Conservation (phyloP, 2,329 filamentous ascomycete species). For the Aureobasidium subglaciale region DNA sequence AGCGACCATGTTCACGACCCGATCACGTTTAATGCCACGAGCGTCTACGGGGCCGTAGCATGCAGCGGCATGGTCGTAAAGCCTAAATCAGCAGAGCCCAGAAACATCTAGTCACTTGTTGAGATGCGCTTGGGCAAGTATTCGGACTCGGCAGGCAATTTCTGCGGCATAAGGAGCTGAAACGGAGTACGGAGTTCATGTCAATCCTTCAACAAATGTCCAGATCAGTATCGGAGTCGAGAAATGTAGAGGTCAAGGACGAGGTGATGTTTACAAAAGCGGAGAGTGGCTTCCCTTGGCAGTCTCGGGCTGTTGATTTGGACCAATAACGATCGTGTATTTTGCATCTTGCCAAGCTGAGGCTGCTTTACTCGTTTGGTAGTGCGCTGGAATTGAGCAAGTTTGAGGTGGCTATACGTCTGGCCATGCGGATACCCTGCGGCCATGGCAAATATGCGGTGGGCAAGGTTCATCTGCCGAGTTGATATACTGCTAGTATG, state of each 20-base stretch:
- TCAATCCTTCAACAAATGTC: neutral
- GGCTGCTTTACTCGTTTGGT: neutral
- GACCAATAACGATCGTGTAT: neutral
- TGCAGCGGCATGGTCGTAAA: neutral
- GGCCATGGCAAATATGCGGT: neutral
- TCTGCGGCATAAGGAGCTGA: neutral
- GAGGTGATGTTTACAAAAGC: neutral
- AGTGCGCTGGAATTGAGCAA: conserved; percentile 1
- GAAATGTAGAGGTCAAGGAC: no score
- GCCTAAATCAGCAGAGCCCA: neutral
- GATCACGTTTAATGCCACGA: neutral
- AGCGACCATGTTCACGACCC: neutral
- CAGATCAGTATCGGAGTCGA: neutral
- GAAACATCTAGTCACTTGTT: neutral
- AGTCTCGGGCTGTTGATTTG: neutral
- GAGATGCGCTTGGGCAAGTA: neutral
- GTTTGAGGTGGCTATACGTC: conserved; percentile 8
- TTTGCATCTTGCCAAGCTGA: neutral
- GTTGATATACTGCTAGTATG: neutral
- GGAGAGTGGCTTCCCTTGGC: neutral
- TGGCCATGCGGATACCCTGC: neutral
- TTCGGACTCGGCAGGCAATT: neutral
- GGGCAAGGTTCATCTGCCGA: neutral
- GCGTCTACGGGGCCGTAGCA: neutral
- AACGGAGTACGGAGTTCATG: neutral